Evolutionary conservation across 75 land plant species (phyloP), one percentile per base, ranked within the genome.

Genomic region (Pinus tabuliformis): DNA sequence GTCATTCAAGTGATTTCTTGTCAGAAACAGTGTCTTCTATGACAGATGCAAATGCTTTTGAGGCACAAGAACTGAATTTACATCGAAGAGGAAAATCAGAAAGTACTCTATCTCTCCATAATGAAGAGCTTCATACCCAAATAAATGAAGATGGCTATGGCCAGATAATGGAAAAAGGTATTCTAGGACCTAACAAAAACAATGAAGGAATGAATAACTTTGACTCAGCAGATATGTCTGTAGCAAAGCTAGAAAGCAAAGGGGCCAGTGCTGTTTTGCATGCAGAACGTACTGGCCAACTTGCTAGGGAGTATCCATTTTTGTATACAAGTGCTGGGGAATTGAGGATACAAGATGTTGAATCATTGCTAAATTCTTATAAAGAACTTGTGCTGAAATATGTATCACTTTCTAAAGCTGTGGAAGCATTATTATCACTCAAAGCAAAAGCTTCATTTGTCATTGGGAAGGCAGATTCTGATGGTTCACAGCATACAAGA

Each of bases 311-410:
- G 24, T 93, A 81, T 42, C 99, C 99, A 7, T 97, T 84, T 68
- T 70, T 95, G 59, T 97, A 82, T 90, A 89, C 98, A 15, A 76
- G 74, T 26, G 91, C 86, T 77, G 94, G 96, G 26, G 96, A 95
- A 75, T 78, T 97, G 15, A 93, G 92, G 17, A 75, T 97, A 16
- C 81, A 73, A 70, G 99, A 97, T 77, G 92, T 97, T 28, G 98
- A 97, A 80, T 75, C 73, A 15, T 78, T 97, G 45, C 89, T 97
- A 14, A 83, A 80, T 54, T 83, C 88, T 36, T 97, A 97, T 78
- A 97, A 97, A 76, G 88, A 91, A 77, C 81, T 95, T 33, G 99
- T 91, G 57, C 83, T 95, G 57, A 89, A 90, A 80, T 87, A 97
- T 82, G 88, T 90, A 18, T 86, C 91, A n/a, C 91, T 97, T 71